Evolutionary conservation across 352 stramenopile species (phyloP).

Genomic region (Phytophthora syringae): DNA sequence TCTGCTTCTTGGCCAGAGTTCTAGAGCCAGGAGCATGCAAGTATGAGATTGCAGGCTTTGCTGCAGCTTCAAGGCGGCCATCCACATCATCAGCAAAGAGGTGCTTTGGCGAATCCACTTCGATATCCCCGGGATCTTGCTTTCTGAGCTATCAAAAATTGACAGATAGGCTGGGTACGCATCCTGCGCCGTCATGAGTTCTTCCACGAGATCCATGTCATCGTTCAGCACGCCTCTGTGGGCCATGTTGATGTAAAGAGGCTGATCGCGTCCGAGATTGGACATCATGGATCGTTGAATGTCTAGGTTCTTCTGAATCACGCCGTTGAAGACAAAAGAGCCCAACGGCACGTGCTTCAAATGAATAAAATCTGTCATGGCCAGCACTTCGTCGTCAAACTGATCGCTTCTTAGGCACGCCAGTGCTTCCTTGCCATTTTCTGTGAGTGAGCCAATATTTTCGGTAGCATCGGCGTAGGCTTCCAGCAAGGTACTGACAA

Average conservation of each 20-base stretch:
- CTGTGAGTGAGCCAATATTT: slow-evolving; percentile 32
- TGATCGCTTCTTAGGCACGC: slow-evolving; percentile 46
- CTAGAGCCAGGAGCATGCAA: slow-evolving; percentile 60
- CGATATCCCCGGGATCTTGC: slow-evolving; percentile 20
- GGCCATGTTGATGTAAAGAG: slow-evolving; percentile 72
- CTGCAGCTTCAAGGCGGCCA: slow-evolving; percentile 54
- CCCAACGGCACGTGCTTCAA: slow-evolving; percentile 81
- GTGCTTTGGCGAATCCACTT: slow-evolving; percentile 38
- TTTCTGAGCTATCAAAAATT: slow-evolving; percentile 53
- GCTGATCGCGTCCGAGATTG: slow-evolving; percentile 84
- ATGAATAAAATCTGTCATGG: slow-evolving; percentile 82
- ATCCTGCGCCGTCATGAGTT: slow-evolving; percentile 65
- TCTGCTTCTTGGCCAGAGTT: slow-evolving; percentile 71
- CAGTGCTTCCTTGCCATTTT: slow-evolving; percentile 59
- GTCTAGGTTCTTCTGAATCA: slow-evolving; percentile 72
- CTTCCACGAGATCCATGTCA: slow-evolving; percentile 69
- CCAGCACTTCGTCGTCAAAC: slow-evolving; percentile 66
- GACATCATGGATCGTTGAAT: slow-evolving; percentile 80
- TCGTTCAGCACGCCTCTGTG: slow-evolving; percentile 60
- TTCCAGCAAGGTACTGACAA: slow-evolving; percentile 67
- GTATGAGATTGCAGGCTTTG: slow-evolving; percentile 58
- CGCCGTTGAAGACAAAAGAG: slow-evolving; percentile 87
- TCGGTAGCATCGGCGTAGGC: slow-evolving; percentile 65
- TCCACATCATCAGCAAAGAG: slow-evolving; percentile 73
- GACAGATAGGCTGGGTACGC: slow-evolving; percentile 74